A percentile compares a stretch with the other conserved stretches of the same genome.
These are phyloP conservation scores for Dysphania ambrosioides DNA, from an alignment of 148 eudicot genomes.

Conservation along the genomic window DNA sequence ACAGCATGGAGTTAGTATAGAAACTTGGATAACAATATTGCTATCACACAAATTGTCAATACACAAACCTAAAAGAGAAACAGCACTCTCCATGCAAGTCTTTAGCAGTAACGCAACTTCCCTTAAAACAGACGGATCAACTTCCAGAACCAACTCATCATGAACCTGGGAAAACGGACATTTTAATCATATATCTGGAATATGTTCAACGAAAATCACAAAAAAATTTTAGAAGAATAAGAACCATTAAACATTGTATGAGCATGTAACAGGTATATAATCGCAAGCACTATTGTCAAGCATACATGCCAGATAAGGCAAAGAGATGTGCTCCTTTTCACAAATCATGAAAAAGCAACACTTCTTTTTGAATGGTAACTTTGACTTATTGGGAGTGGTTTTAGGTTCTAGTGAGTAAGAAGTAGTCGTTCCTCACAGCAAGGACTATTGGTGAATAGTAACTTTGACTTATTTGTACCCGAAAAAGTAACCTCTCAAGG, in stretches of 20 bases:
- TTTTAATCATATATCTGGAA: conserved; percentile 3
- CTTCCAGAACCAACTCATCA: conserved; percentile 91
- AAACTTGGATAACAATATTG: not conserved
- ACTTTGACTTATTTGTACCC: no score
- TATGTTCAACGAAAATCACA: not conserved
- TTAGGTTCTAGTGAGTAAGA: no score
- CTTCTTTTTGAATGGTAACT: no score
- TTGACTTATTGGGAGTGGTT: no score
- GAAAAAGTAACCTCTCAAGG: no score
- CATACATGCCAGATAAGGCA: not conserved
- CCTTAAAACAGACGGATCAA: conserved; percentile 60
- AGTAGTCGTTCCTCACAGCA: no score
- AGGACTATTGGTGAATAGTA: no score
- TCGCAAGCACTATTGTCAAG: not conserved
- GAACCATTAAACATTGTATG: conserved; percentile 1
- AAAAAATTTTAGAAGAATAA: no score
- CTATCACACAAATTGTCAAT: not conserved
- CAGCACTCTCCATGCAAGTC: conserved; percentile 86
- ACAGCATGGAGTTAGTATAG: conserved; percentile 10
- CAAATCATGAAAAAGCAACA: not conserved
- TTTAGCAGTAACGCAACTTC: conserved; percentile 74
- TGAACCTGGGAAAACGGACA: conserved; percentile 57
- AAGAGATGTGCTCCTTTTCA: not conserved
- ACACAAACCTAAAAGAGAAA: conserved; percentile 67
- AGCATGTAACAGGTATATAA: not conserved